Conservation (phyloP, 169 alveolate genomes). For the Cytauxzoon felis region DNA sequence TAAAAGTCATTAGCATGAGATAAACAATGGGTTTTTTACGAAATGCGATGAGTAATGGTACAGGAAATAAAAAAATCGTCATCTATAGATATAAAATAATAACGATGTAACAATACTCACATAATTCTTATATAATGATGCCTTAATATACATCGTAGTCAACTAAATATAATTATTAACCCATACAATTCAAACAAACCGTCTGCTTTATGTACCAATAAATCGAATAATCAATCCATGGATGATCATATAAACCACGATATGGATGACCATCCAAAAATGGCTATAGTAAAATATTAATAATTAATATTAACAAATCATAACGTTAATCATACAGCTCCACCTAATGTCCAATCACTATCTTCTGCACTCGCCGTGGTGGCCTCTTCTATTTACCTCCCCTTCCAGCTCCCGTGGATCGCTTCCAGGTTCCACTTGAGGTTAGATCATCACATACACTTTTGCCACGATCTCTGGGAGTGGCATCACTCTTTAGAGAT, state of each 20-base stretch:
- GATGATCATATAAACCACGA: slow-evolving; percentile 17
- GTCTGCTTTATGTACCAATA: slow-evolving; percentile 52
- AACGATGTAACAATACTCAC: slow-evolving; percentile 7
- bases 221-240: slow-evolving; percentile 43
- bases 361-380: no score
- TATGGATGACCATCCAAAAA: slow-evolving; percentile 17
- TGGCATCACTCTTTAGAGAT: no score
- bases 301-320: no score
- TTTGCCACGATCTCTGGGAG: no score
- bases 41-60: slow-evolving; percentile 45
- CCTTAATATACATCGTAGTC: slow-evolving; percentile 26
- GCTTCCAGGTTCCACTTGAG: no score
- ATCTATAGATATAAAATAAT: slow-evolving; percentile 8
- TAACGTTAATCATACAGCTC: no score
- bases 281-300: background rate
- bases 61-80: slow-evolving; percentile 33
- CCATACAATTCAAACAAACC: slow-evolving; percentile 2
- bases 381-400: no score
- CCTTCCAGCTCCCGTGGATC: no score
- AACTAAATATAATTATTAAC: slow-evolving; percentile 1
- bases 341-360: no score
- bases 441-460: no score
- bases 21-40: slow-evolving; percentile 44
- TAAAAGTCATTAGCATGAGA: slow-evolving; percentile 21
- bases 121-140: slow-evolving; percentile 24